phyloP scores from a whole-genome alignment of 768 basidiomycete genomes.

The Leccinum variicolor region DNA sequence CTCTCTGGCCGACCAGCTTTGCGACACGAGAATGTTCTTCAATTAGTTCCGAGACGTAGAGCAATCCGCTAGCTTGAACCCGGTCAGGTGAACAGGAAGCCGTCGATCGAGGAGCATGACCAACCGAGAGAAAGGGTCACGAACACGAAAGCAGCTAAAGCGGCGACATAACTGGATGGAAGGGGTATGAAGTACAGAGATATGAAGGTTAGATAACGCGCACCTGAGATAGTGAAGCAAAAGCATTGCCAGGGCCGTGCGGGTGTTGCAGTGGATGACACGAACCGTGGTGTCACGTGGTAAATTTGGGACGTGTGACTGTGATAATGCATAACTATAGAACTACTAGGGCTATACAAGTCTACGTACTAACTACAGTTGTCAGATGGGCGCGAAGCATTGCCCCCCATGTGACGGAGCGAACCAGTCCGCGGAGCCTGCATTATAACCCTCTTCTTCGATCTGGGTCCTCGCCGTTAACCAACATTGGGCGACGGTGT shows the following conservation, averaged over 20 bases:
- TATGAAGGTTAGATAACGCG: conserved; percentile 16
- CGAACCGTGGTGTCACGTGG: background rate
- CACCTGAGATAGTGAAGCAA: conserved; percentile 64
- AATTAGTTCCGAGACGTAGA: conserved; percentile 93
- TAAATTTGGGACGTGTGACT: background rate
- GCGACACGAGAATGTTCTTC: conserved; percentile 88
- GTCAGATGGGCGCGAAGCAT: conserved; percentile 51
- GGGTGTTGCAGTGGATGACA: background rate
- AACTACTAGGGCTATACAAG: background rate
- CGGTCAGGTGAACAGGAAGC: conserved; percentile 4
- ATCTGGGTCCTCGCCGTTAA: conserved; percentile 81
- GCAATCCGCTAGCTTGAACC: conserved; percentile 77
- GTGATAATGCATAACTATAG: background rate
- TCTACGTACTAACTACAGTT: conserved; percentile 4
- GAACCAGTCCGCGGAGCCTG: conserved; percentile 31
- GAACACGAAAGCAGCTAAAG: conserved; percentile 77
- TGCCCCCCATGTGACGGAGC: conserved; percentile 17
- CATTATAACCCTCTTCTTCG: conserved; percentile 68
- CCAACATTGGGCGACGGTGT: conserved; percentile 36
- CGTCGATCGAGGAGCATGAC: conserved; percentile 21
- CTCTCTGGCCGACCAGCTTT: conserved; percentile 77
- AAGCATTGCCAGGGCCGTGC: conserved; percentile 28
- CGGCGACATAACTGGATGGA: conserved; percentile 68
- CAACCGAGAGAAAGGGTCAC: conserved; percentile 88
- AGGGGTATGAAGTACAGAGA: background rate